Evolutionary conservation across 768 basidiomycete genomes (phyloP).

Genomic region (Mycena olivaceomarginata): DNA sequence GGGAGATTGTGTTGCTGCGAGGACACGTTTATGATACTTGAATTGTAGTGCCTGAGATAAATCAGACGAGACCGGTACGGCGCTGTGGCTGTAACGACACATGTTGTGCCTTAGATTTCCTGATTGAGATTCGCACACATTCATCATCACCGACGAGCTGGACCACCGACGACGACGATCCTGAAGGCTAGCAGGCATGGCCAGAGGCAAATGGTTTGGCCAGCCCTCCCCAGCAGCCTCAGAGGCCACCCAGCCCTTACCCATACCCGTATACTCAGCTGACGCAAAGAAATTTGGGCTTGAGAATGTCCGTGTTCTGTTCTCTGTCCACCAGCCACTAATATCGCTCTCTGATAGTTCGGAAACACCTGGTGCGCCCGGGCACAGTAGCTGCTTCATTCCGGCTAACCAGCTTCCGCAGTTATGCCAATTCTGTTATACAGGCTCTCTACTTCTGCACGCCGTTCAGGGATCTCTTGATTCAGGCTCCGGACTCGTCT

Average conservation of each 20-base stretch:
- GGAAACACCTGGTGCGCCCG: conserved; percentile 94
- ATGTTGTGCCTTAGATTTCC: background rate
- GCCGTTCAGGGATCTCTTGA: conserved; percentile 93
- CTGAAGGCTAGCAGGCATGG: conserved; percentile 46
- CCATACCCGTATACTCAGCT: conserved; percentile 67
- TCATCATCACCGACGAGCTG: conserved; percentile 25
- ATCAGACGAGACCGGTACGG: background rate
- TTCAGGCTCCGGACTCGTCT: conserved; percentile 78
- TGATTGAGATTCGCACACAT: background rate
- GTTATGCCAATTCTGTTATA: conserved; percentile 99
- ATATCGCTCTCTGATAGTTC: conserved; percentile 72
- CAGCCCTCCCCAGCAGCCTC: conserved; percentile 45
- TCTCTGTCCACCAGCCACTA: conserved; percentile 28
- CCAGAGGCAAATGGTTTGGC: conserved; percentile 62
- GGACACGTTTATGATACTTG: background rate
- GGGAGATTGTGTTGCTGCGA: conserved; percentile 70
- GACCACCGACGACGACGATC: conserved; percentile 25
- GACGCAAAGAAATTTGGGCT: conserved; percentile 96
- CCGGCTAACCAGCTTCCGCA: conserved; percentile 57
- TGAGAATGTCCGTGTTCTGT: conserved; percentile 86
- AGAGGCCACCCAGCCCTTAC: conserved; percentile 52
- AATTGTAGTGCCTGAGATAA: conserved; percentile 1
- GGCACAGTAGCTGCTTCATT: background rate
- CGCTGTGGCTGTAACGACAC: background rate
- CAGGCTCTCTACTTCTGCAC: conserved; percentile 97